These are phyloP conservation scores for Vitis hybrid DNA, from an alignment of 177 flowering plant species.

Conservation along the genomic window DNA sequence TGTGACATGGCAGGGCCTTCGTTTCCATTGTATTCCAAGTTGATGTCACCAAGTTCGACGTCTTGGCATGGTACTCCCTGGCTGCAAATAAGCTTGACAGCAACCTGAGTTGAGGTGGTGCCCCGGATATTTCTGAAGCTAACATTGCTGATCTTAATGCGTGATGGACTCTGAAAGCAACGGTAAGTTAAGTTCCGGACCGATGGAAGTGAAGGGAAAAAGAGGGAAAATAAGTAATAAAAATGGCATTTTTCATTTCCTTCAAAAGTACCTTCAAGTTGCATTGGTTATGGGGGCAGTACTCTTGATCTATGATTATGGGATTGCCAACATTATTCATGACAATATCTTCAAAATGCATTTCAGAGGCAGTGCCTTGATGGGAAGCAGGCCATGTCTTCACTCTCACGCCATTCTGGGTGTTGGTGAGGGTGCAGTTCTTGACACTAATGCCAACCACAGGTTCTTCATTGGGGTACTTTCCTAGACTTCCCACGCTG, in stretches of 20 bases:
- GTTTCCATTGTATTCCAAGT: constrained; percentile 32
- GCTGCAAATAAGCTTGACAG: constrained; percentile 43
- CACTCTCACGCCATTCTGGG: constrained; percentile 32
- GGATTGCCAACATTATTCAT: too few species aligned
- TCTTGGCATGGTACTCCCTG: constrained; percentile 33
- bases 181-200: too few species aligned
- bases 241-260: background rate
- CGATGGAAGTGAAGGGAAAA: too few species aligned
- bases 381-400: too few species aligned
- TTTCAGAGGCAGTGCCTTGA: too few species aligned
- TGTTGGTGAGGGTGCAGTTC: constrained; percentile 22
- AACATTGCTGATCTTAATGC: constrained; percentile 36
- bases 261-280: constrained; percentile 14
- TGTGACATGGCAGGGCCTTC: constrained; percentile 21
- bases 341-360: too few species aligned
- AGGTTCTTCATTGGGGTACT: constrained; percentile 18
- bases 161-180: constrained; percentile 29
- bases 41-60: constrained; percentile 32
- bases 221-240: background rate
- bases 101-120: constrained; percentile 27
- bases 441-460: constrained; percentile 20
- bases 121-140: constrained; percentile 44
- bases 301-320: constrained; percentile 15
- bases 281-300: constrained; percentile 10
- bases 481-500: constrained; percentile 42